phyloP scores from a whole-genome alignment of 169 alveolate genomes.

The Plasmodium reichenowi region DNA sequence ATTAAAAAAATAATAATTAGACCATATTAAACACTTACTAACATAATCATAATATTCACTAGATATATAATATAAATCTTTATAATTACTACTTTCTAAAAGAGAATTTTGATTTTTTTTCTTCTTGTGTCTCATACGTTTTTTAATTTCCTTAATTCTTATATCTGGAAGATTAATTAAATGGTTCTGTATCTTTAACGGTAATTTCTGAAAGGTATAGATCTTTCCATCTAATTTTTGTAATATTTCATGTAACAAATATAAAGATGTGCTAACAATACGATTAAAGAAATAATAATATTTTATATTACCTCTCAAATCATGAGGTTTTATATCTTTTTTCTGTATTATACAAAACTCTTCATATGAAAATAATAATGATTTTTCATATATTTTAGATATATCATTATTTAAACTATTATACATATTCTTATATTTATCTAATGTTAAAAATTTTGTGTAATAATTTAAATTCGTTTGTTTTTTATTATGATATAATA shows the following conservation, averaged over 20 bases:
- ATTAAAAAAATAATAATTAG: constrained; percentile 6
- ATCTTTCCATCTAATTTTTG: constrained; percentile 21
- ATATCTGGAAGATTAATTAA: too few species aligned
- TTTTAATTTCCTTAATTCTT: not conserved
- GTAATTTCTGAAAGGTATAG: constrained; percentile 9
- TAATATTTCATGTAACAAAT: not conserved
- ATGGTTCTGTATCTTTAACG: not conserved
- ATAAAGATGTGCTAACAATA: not conserved
- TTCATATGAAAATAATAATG: not conserved
- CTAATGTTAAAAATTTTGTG: too few species aligned
- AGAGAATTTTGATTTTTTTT: too few species aligned
- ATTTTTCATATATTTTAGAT: not conserved
- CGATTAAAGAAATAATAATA: constrained; percentile 33
- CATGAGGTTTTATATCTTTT: not conserved
- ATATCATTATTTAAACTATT: not conserved
- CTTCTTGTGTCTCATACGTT: not conserved
- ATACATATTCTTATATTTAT: not conserved
- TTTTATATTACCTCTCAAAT: constrained; percentile 11
- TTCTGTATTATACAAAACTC: not conserved
- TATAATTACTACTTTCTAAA: too few species aligned
- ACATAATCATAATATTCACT: constrained; percentile 17
- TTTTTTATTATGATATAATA: too few species aligned
- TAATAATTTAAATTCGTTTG: too few species aligned
- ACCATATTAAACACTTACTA: constrained; percentile 1
- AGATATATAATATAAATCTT: constrained; percentile 22